Percentiles rank a stretch among this genome's conserved stretches.
Conservation (phyloP, 306 rosid species). For the Cicer cuneatum region DNA sequence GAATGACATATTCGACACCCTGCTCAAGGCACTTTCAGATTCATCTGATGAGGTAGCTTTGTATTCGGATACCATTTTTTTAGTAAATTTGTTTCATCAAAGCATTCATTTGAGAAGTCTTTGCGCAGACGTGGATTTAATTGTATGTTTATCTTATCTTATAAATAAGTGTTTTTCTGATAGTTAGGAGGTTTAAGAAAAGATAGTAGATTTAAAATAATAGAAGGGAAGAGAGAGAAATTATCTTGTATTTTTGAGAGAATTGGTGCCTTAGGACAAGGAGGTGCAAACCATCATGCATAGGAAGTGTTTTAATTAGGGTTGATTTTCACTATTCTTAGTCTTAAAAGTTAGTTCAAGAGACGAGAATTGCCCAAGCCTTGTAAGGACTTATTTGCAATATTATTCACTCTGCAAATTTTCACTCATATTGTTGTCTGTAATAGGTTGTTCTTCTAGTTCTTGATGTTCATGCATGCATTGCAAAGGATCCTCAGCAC, state of each 20-base stretch:
- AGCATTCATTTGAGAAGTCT: constrained; percentile 25
- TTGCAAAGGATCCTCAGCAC: constrained; percentile 84
- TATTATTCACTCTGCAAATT: constrained; percentile 10
- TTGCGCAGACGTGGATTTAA: constrained; percentile 20
- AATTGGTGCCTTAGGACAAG: too few species aligned
- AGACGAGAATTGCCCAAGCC: too few species aligned
- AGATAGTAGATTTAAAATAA: too few species aligned
- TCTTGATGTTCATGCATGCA: constrained; percentile 94
- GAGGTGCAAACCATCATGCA: too few species aligned
- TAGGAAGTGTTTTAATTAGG: too few species aligned
- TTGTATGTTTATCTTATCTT: constrained; percentile 10
- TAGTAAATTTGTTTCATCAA: constrained; percentile 22
- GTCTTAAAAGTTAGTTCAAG: too few species aligned
- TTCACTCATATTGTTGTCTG: constrained; percentile 2
- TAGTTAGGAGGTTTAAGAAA: background rate
- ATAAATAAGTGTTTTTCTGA: background rate
- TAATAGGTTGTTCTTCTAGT: constrained; percentile 94
- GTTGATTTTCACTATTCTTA: too few species aligned
- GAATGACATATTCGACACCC: constrained; percentile 79
- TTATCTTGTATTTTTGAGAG: too few species aligned
- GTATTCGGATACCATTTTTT: constrained; percentile 38
- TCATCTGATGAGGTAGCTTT: constrained; percentile 77
- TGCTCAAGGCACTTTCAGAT: constrained; percentile 90
- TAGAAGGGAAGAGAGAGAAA: too few species aligned
- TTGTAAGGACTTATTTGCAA: constrained; percentile 18